These are phyloP conservation scores for Exophiala xenobiotica DNA, from an alignment of 2,329 filamentous ascomycete species.

Conservation along the genomic window DNA sequence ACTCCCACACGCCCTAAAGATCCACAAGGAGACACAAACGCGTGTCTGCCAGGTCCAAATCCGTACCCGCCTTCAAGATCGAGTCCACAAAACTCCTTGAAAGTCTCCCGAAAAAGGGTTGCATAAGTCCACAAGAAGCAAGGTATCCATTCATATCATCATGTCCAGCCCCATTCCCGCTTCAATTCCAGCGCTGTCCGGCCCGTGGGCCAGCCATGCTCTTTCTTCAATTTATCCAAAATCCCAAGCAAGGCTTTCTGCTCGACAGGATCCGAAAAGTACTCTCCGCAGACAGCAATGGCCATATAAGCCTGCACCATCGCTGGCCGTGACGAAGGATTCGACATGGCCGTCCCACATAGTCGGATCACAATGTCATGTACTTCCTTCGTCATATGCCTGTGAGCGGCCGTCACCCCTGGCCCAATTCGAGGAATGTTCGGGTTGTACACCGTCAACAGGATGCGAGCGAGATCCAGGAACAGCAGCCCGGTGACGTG, in stretches of 20 bases:
- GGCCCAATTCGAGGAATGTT: constrained; percentile 32
- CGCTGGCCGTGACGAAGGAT: constrained; percentile 55
- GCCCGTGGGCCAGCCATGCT: constrained; percentile 55
- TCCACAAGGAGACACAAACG: too few species aligned
- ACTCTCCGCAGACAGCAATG: constrained; percentile 27
- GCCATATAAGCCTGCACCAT: constrained; percentile 44
- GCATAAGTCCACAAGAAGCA: constrained; percentile 1
- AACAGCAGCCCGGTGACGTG: constrained; percentile 31
- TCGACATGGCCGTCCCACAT: constrained; percentile 60
- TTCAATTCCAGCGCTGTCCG: constrained; percentile 50
- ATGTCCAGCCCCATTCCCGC: constrained; percentile 47
- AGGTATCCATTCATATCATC: not conserved
- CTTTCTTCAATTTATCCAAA: constrained; percentile 47
- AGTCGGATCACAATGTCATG: constrained; percentile 51
- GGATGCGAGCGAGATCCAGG: constrained; percentile 31
- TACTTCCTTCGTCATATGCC: constrained; percentile 32
- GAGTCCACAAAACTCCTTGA: too few species aligned
- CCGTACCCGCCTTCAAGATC: too few species aligned
- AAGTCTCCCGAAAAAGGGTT: too few species aligned
- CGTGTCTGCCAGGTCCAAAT: too few species aligned
- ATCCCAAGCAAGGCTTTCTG: constrained; percentile 24
- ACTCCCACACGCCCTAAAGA: too few species aligned
- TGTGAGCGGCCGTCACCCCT: constrained; percentile 20
- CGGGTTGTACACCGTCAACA: constrained; percentile 33
- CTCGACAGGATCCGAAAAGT: constrained; percentile 26